Evolutionary conservation across 495 filamentous ascomycete species (phyloP).

Genomic region (Rhizodiscina lignyota): DNA sequence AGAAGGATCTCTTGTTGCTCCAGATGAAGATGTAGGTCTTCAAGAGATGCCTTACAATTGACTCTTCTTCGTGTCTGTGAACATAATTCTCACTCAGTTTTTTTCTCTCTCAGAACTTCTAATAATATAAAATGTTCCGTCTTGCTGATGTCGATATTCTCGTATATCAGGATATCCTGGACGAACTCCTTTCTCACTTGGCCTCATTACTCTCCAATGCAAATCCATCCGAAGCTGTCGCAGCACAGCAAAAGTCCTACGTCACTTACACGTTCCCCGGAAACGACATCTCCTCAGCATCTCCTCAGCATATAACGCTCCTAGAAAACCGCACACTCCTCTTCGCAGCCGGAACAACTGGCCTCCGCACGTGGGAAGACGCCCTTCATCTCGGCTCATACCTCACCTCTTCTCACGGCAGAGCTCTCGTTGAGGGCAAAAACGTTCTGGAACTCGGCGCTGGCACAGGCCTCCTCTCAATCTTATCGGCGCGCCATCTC

Average conservation of each 20-base stretch:
- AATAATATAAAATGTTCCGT: too few species aligned
- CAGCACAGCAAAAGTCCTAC: conserved; percentile 59
- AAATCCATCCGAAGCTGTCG: conserved; percentile 37
- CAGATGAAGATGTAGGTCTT: conserved; percentile 68
- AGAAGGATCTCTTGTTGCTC: conserved; percentile 52
- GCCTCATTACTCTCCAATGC: conserved; percentile 33
- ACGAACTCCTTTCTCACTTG: background rate
- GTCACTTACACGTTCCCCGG: conserved; percentile 45
- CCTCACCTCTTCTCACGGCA: conserved; percentile 23
- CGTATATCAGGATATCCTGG: too few species aligned
- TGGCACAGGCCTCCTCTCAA: conserved; percentile 72
- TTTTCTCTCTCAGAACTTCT: background rate
- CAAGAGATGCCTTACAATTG: too few species aligned
- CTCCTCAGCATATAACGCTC: conserved; percentile 27
- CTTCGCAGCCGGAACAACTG: conserved; percentile 62
- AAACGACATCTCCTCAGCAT: background rate
- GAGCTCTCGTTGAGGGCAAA: conserved; percentile 32
- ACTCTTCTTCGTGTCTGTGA: conserved; percentile 2
- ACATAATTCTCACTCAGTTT: background rate
- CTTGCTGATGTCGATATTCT: too few species aligned
- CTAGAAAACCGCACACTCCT: conserved; percentile 62
- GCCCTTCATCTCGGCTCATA: conserved; percentile 73
- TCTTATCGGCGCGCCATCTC: conserved; percentile 64
- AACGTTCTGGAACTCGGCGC: conserved; percentile 73
- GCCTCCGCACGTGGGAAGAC: conserved; percentile 86